phyloP scores from a whole-genome alignment of 257 asterid genomes.

The Marsdenia floribunda region DNA sequence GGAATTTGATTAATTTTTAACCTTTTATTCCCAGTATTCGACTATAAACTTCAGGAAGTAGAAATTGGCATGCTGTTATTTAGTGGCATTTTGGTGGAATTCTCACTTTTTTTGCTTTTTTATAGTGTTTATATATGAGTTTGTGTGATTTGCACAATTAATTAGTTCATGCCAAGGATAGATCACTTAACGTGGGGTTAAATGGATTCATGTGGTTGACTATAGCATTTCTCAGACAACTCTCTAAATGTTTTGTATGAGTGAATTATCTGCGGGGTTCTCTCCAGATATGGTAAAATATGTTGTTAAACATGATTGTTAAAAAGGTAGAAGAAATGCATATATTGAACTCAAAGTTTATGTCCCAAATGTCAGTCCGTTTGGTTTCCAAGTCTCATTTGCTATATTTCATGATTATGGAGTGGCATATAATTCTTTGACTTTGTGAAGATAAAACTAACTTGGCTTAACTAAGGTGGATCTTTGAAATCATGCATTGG shows the following conservation, averaged over 20 bases:
- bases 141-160: background rate
- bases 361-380: background rate
- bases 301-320: background rate
- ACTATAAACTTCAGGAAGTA: background rate
- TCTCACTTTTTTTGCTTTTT: background rate
- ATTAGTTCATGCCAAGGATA: background rate
- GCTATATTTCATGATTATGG: background rate
- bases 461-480: background rate
- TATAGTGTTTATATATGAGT: background rate
- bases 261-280: background rate
- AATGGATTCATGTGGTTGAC: background rate
- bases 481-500: background rate
- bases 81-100: background rate
- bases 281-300: background rate
- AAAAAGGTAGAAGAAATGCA: background rate
- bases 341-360: background rate
- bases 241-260: background rate
- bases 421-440: background rate
- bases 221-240: background rate
- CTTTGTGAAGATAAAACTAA: background rate
- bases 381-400: background rate
- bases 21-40: background rate
- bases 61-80: background rate
- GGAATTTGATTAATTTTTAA: background rate
- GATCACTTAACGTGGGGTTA: too few relatives aligned